Evolutionary conservation across 805 yeast genomes (phyloP).

Genomic region (Torulaspora maleeae): DNA sequence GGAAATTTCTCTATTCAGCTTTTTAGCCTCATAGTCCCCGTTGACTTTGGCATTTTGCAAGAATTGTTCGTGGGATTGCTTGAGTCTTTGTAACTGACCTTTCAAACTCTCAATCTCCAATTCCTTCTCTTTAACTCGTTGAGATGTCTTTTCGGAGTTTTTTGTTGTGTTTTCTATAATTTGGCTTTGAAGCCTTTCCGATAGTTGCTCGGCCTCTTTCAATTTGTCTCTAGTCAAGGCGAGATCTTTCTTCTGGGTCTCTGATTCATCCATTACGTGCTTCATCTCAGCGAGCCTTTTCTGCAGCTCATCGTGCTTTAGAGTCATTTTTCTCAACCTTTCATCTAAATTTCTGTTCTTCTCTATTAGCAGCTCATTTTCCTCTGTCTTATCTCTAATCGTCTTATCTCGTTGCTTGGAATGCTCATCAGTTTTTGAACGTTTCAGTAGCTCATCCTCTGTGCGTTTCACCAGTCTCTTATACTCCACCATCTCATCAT

Average conservation of each 20-base stretch:
- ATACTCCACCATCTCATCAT: neutral
- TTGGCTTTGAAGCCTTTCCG: conserved; percentile 17
- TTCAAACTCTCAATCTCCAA: conserved; percentile 14
- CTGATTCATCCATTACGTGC: neutral
- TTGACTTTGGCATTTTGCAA: conserved; percentile 14
- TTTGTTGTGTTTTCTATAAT: conserved; percentile 21
- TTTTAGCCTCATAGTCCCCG: conserved; percentile 11
- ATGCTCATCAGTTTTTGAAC: neutral
- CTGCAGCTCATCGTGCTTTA: conserved; percentile 12
- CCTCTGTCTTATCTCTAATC: conserved; percentile 1
- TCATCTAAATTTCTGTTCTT: conserved; percentile 7
- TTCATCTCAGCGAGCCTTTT: neutral
- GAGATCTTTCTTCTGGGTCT: conserved; percentile 7
- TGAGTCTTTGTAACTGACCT: conserved; percentile 10
- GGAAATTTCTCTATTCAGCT: conserved; percentile 17
- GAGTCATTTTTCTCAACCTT: conserved; percentile 7
- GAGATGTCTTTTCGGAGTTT: conserved; percentile 18
- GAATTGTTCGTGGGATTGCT: conserved; percentile 8
- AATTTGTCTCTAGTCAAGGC: conserved; percentile 4
- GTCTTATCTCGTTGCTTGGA: neutral
- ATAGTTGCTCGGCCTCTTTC: conserved; percentile 7
- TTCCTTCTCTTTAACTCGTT: conserved; percentile 19
- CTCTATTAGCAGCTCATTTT: conserved; percentile 6
- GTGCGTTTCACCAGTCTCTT: neutral
- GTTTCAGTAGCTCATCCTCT: conserved; percentile 3